Base-by-base conservation (phyloP, 805 yeast genomes). In the Martiniozyma abietophila region DNA sequence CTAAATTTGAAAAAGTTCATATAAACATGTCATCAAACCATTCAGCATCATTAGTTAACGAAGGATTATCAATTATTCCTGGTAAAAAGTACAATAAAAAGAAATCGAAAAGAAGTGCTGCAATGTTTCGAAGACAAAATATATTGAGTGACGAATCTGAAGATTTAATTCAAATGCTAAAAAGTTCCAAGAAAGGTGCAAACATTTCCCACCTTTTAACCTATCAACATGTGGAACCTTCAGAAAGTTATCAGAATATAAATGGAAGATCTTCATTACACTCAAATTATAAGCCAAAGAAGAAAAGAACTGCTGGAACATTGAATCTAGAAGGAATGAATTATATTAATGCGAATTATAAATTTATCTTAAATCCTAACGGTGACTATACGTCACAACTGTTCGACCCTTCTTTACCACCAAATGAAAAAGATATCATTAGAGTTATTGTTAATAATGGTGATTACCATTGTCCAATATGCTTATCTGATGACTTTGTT, bases 391-490 rank as follows among this genome's bases (percentile, higher is more conserved):
- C 59, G 18, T 59, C 71, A 8, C 89, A 82, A 50, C 60, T 67
- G 27, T 42, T 69, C 15, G 89, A 85, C 50, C 92, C 96, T 2
- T 85, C 83, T 50, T 54, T 74, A n/a, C 78, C 82, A 0, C 61
- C 89, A 3, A 71, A 77, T 11, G 67, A 71, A 39, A 62, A 64
- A 4, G 64, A 71, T 25, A 74, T 92, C 5, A 54, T 79, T 21
- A 64, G 95, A 31, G 84, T 89, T 5, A 53, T 85, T n/a, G 78
- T 75, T 1, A 80, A 89, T 10, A 72, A 69, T 40, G 79, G 79
- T 45, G 67, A 64, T 39, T 54, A 65, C 17, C 76, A 77, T 25
- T 92, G 99, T 52, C 97, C 98, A 0, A 89, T 92, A 18, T 92
- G 99, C 54, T 62, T 92, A 10, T 69, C 78, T 21, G 94, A 84